Conservation (phyloP, 345 rosid species). For the Salix purpurea region DNA sequence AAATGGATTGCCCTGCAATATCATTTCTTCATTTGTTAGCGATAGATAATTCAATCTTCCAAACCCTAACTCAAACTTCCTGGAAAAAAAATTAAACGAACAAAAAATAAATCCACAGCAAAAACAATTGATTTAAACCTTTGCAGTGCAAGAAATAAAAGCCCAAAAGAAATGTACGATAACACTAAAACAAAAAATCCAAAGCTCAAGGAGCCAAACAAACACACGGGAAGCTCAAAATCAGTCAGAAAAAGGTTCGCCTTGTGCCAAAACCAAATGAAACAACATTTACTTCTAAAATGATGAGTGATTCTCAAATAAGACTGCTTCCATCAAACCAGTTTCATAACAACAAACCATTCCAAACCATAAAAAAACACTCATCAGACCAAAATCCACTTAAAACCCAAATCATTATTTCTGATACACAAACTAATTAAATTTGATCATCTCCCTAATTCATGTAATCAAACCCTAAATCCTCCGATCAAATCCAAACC, state of each 20-base stretch:
- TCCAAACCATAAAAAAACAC: not conserved
- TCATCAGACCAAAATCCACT: not conserved
- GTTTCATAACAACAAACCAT: not conserved
- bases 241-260: not conserved
- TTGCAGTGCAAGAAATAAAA: not conserved
- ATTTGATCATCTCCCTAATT: not conserved
- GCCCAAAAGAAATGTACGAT: not conserved
- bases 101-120: not conserved
- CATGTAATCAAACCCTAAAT: not conserved
- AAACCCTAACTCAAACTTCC: not conserved
- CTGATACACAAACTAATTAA: not conserved
- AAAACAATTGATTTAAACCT: not conserved
- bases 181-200: not conserved
- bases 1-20: conserved; percentile 47
- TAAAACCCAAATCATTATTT: not conserved
- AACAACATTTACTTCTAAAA: too few species aligned
- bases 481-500: not conserved
- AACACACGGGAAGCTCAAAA: not conserved
- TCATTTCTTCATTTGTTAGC: conserved; percentile 3
- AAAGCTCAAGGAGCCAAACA: not conserved
- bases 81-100: not conserved
- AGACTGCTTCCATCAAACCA: not conserved
- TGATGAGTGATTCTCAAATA: not conserved
- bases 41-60: not conserved
- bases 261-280: not conserved